These are phyloP conservation scores for Neckera pumila DNA, from an alignment of 225 moss, liverwort and hornwort species.

Conservation along the genomic window DNA sequence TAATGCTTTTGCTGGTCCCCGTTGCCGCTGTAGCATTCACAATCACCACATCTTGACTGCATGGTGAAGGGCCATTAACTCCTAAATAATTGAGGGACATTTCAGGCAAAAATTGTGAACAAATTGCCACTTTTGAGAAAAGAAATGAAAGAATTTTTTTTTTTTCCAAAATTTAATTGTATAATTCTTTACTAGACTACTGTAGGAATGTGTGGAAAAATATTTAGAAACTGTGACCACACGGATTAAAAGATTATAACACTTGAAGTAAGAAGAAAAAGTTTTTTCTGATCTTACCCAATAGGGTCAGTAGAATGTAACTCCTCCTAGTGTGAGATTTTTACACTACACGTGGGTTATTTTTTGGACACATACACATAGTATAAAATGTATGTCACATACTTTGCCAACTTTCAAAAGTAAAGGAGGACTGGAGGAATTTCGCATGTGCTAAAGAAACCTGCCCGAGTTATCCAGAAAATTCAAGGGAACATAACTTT, in stretches of 20 bases:
- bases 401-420: not conserved
- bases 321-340: not conserved
- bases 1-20: not conserved
- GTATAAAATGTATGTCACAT: not conserved
- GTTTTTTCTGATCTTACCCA: rapidly evolving
- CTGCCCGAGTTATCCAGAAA: too few relatives aligned
- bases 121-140: not conserved
- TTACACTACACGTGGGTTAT: rapidly evolving
- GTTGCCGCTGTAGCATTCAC: not conserved
- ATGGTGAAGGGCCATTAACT: too few relatives aligned
- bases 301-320: rapidly evolving
- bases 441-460: not conserved
- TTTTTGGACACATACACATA: too few relatives aligned
- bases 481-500: not conserved
- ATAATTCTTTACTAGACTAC: not conserved
- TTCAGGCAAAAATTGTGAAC: not conserved
- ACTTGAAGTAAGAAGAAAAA: not conserved
- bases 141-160: not conserved
- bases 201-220: not conserved
- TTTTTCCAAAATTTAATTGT: too few relatives aligned
- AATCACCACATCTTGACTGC: not conserved
- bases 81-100: not conserved
- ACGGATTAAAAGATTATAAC: not conserved
- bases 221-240: not conserved
- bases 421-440: not conserved